A percentile compares a stretch with the other conserved stretches of the same genome.
These are phyloP conservation scores for Jackrogersella multiformis DNA, from an alignment of 495 filamentous ascomycete species.

Conservation along the genomic window DNA sequence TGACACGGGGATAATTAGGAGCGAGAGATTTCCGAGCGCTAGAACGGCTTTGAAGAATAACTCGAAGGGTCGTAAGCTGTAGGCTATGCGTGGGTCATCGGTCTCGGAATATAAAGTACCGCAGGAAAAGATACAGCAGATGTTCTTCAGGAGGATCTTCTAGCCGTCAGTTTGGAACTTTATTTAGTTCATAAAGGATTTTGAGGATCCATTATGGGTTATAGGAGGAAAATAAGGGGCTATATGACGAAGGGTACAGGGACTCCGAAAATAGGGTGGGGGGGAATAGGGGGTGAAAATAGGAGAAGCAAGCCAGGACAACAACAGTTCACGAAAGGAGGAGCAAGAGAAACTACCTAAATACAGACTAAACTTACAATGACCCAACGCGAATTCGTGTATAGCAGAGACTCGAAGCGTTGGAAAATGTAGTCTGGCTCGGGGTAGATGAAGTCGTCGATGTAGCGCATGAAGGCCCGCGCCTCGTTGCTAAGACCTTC, in stretches of 20 bases:
- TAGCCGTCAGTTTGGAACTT: neutral
- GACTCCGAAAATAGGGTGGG: neutral
- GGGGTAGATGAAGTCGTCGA: constrained; percentile 22
- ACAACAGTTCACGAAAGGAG: too few relatives aligned
- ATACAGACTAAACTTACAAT: neutral
- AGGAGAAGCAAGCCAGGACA: too few relatives aligned
- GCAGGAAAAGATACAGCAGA: constrained; percentile 13
- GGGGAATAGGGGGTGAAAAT: neutral
- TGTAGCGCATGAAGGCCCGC: constrained; percentile 27
- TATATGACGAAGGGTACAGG: neutral
- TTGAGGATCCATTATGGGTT: neutral
- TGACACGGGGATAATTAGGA: constrained; percentile 12
- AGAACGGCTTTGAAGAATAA: constrained; percentile 1
- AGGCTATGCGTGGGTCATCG: constrained; percentile 2
- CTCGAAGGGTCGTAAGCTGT: constrained; percentile 6
- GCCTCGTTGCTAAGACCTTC: constrained; percentile 16
- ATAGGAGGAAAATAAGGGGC: neutral
- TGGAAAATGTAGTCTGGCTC: constrained; percentile 15
- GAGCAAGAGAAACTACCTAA: neutral
- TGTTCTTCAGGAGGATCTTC: constrained; percentile 8
- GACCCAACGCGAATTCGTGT: neutral
- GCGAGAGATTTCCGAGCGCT: neutral
- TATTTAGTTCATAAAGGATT: neutral
- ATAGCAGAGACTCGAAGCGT: constrained; percentile 15
- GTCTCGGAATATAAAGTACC: neutral